Percentiles rank a stretch among this genome's conserved stretches.
Evolutionary conservation across 345 rosid species (phyloP).

Genomic region (Gossypium ekmanianum): DNA sequence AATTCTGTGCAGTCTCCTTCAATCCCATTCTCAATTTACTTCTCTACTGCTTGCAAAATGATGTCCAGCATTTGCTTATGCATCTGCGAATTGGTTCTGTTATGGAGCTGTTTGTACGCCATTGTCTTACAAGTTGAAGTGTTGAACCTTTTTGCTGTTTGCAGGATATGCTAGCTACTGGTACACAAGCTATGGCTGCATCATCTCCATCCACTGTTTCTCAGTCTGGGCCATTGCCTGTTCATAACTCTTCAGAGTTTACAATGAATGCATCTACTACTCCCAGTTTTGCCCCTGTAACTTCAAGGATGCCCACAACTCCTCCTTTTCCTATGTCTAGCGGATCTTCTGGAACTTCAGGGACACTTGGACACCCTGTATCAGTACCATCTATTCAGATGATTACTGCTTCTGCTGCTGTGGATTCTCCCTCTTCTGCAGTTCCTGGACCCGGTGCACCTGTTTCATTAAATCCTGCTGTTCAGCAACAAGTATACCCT

Average conservation of each 20-base stretch:
- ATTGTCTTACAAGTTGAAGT: not conserved
- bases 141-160: constrained; percentile 20
- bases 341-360: constrained; percentile 35
- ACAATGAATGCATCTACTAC: constrained; percentile 23
- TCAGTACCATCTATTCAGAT: constrained; percentile 28
- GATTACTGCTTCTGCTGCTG: constrained; percentile 33
- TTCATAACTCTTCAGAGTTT: constrained; percentile 34
- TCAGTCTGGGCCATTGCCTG: constrained; percentile 37
- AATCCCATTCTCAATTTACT: not conserved
- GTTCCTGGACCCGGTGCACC: constrained; percentile 42
- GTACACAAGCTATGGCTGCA: constrained; percentile 33
- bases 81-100: not conserved
- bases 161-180: constrained; percentile 34
- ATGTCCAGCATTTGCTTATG: constrained; percentile 1
- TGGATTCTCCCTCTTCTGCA: constrained; percentile 42
- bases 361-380: constrained; percentile 42
- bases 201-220: constrained; percentile 33
- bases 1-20: not conserved
- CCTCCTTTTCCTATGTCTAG: constrained; percentile 41
- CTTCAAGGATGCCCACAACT: constrained; percentile 29
- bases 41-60: constrained; percentile 1
- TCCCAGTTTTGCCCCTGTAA: constrained; percentile 32
- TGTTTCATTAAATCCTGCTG: constrained; percentile 37
- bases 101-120: not conserved
- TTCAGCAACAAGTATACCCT: constrained; percentile 61